Percentiles rank a stretch among this genome's conserved stretches.
These are phyloP conservation scores for Akebia trifoliata DNA, from an alignment of 164 flowering plant species.

Conservation along the genomic window DNA sequence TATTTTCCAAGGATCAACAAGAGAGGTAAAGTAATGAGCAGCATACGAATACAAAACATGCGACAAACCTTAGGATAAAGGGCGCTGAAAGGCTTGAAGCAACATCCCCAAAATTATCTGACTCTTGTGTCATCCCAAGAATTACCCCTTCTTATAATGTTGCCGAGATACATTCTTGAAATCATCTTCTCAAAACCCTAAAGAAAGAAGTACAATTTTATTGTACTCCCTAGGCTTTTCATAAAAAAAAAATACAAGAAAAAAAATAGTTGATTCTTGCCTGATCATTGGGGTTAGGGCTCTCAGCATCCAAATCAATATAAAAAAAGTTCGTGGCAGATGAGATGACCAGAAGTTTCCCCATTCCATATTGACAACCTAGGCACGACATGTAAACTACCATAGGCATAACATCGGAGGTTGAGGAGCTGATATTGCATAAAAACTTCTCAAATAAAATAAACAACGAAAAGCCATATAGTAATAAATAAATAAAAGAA, in stretches of 20 bases:
- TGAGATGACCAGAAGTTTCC: no score
- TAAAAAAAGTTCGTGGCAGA: no score
- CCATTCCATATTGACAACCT: no score
- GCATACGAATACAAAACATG: background rate
- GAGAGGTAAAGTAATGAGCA: background rate
- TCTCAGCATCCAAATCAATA: no score
- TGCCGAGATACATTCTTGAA: conserved; percentile 91
- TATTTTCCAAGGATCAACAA: background rate
- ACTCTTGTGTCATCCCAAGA: conserved; percentile 59
- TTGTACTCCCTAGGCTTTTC: background rate
- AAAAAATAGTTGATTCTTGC: conserved; percentile 21
- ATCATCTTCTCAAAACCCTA: conserved; percentile 98
- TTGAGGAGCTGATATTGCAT: no score
- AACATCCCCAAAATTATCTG: conserved; percentile 55
- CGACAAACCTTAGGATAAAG: conserved; percentile 52
- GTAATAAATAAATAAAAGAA: no score
- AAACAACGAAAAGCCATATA: no score
- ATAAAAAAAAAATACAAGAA: background rate
- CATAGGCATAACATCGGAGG: no score
- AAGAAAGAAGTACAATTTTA: conserved; percentile 15
- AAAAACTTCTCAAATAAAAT: no score
- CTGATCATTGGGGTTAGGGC: no score
- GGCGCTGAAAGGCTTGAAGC: conserved; percentile 41
- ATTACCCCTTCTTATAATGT: conserved; percentile 82
- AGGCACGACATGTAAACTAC: no score